Percentiles rank a stretch among this genome's conserved stretches.
These are phyloP conservation scores for Craterostigma plantagineum DNA, from an alignment of 257 asterid genomes.

Conservation along the genomic window DNA sequence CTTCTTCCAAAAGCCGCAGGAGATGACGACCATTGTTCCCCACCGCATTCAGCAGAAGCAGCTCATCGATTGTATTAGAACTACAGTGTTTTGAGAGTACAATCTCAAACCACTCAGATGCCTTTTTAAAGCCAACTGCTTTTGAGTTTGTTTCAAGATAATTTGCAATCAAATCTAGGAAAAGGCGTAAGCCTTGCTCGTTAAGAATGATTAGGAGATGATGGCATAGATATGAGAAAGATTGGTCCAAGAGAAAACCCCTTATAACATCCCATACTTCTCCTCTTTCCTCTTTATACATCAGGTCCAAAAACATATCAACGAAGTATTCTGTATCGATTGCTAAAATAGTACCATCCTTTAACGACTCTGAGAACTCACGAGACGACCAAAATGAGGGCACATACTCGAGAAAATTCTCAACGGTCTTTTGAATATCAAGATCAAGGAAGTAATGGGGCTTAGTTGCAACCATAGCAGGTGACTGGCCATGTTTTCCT, in stretches of 20 bases:
- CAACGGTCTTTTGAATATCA: constrained; percentile 79
- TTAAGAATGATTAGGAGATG: constrained; percentile 78
- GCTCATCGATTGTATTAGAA: constrained; percentile 31
- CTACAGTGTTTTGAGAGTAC: constrained; percentile 38
- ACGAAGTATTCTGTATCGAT: constrained; percentile 49
- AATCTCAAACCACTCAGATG: constrained; percentile 51
- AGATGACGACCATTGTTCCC: constrained; percentile 70
- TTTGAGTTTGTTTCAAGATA: constrained; percentile 39
- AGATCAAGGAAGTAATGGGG: constrained; percentile 96
- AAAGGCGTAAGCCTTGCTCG: constrained; percentile 46
- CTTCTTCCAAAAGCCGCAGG: constrained; percentile 60
- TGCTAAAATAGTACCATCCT: constrained; percentile 61
- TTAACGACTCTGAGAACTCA: constrained; percentile 74
- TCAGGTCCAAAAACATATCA: constrained; percentile 44
- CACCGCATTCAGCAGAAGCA: constrained; percentile 63
- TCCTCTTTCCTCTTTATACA: constrained; percentile 58
- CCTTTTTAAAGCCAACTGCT: constrained; percentile 13
- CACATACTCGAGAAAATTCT: constrained; percentile 80
- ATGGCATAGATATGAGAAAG: constrained; percentile 65
- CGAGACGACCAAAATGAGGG: constrained; percentile 89
- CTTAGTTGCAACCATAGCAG: constrained; percentile 98
- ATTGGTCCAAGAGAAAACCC: constrained; percentile 51
- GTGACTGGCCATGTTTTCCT: constrained; percentile 96
- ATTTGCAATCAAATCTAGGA: constrained; percentile 44
- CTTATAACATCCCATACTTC: constrained; percentile 68